Evolutionary conservation across 345 rosid species (phyloP), one percentile per base, ranked within the genome.

Genomic region (Eucalyptus grandis): DNA sequence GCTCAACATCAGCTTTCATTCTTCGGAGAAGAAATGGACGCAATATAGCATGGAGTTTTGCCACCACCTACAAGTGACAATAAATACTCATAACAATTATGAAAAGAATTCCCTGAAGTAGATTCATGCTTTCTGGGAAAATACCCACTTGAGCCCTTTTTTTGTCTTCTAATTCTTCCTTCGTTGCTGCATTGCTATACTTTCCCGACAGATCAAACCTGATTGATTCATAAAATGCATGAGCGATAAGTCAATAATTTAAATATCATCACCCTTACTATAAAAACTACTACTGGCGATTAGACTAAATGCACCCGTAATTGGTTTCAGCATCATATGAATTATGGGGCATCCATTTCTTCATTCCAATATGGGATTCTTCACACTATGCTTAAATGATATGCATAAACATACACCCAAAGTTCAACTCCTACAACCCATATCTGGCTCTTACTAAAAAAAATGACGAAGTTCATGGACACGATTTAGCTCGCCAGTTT

Each of bases 11-110:
- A 93, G 95, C 86, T 89, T 98, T 98, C 98, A 98, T 91, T 92
- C 99, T 93, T 86, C 99, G 95, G 69, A 98, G 98, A 91, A 98
- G 97, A 93, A 98, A 98, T 17, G 99, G 99, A 26, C 98, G 98
- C 90, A 98, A 91, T 88, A 98, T 98, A 87, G 94, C 95, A 93
- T 98, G 99, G 81, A 98, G 99, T 92, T 98, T 98, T 21, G 96
- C 95, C 49, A 98, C 98, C 89, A 97, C 96, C 99, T 98, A 93
- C 62, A 90, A 40, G 82, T 88, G 87, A 94, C 62, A 13, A 56
- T 77, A 77, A 16, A 88, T 87, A 47, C 30, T 77, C 14, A 37
- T 72, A 89, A 87, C 88, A 67, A 82, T 46, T 62, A 34, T 30
- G 49, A 87, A 90, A 83, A 82, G 10, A 14, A 90, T 54, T 16